Conservation (phyloP, 1,284 basidiomycete species). For the Austropuccinia psidii region DNA sequence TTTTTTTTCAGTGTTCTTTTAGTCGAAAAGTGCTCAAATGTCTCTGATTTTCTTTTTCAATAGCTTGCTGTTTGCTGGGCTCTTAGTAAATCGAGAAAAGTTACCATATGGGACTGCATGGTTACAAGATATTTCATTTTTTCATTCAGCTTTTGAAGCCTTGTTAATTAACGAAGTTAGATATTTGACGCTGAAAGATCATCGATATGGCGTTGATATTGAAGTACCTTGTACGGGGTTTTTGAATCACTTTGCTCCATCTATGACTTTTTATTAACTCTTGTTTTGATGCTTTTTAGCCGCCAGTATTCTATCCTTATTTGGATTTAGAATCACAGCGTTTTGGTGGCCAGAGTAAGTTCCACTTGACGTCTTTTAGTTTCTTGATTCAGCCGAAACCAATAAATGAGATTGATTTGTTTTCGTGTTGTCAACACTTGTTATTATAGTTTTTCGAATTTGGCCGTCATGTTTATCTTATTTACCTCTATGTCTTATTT, state of each 20-base stretch:
- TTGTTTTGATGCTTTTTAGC: slow-evolving; percentile 80
- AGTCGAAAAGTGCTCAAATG: not conserved
- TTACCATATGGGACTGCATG: slow-evolving; percentile 66
- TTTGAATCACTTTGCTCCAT: not conserved
- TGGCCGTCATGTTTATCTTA: not conserved
- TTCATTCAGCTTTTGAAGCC: slow-evolving; percentile 97
- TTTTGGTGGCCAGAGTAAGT: slow-evolving; percentile 27
- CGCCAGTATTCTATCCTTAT: slow-evolving; percentile 52
- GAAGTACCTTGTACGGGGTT: slow-evolving; percentile 55
- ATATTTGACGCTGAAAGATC: slow-evolving; percentile 83
- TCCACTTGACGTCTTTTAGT: slow-evolving; percentile 51
- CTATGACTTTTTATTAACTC: slow-evolving; percentile 73
- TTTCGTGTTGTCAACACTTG: not conserved
- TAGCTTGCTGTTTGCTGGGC: slow-evolving; percentile 86
- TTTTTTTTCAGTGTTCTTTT: not conserved
- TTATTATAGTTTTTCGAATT: not conserved
- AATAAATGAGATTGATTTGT: not conserved
- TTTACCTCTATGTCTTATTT: slow-evolving; percentile 11
- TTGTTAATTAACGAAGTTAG: slow-evolving; percentile 90
- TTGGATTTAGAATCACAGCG: slow-evolving; percentile 6
- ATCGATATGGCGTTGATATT: slow-evolving; percentile 82
- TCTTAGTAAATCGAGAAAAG: slow-evolving; percentile 86
- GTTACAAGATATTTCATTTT: slow-evolving; percentile 87
- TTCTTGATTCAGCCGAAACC: not conserved
- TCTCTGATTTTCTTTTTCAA: not conserved